phyloP scores from a whole-genome alignment of 208 protist species.

The Leishmania tropica region DNA sequence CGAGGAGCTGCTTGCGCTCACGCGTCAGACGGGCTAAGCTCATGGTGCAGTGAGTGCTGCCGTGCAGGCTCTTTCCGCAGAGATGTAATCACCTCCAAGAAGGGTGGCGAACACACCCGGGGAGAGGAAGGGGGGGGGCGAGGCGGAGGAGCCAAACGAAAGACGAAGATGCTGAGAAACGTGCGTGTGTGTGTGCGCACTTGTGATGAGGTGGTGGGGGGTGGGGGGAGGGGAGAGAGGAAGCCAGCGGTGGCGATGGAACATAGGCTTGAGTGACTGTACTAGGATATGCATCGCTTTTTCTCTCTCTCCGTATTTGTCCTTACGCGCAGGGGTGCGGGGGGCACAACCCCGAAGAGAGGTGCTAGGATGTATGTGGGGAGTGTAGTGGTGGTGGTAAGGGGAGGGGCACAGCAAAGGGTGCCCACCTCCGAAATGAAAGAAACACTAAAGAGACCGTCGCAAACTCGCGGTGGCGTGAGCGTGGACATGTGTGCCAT shows the following conservation, averaged over 20 bases:
- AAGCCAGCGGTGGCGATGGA: not conserved
- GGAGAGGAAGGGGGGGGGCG: not conserved
- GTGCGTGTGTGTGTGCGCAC: not conserved
- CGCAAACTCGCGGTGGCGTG: not conserved
- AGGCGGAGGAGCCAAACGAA: not conserved
- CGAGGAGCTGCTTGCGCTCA: slow-evolving; percentile 37
- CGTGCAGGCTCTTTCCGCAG: not conserved
- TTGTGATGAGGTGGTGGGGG: not conserved
- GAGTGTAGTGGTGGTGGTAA: not conserved
- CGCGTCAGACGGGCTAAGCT: slow-evolving; percentile 37
- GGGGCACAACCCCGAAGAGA: not conserved
- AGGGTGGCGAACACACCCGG: not conserved
- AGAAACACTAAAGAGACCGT: not conserved
- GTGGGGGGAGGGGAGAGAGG: not conserved
- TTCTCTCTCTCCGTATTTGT: not conserved
- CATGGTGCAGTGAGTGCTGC: slow-evolving; percentile 15
- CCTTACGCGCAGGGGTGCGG: not conserved
- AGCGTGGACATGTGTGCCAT: not conserved
- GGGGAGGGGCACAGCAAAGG: not conserved
- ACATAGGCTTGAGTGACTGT: not conserved
- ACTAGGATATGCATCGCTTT: not conserved
- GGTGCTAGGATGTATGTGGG: not conserved
- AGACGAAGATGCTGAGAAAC: not conserved
- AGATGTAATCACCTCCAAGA: not conserved
- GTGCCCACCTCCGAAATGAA: not conserved